Conservation (phyloP, 768 basidiomycete genomes). For the Lactifluus pinguis region DNA sequence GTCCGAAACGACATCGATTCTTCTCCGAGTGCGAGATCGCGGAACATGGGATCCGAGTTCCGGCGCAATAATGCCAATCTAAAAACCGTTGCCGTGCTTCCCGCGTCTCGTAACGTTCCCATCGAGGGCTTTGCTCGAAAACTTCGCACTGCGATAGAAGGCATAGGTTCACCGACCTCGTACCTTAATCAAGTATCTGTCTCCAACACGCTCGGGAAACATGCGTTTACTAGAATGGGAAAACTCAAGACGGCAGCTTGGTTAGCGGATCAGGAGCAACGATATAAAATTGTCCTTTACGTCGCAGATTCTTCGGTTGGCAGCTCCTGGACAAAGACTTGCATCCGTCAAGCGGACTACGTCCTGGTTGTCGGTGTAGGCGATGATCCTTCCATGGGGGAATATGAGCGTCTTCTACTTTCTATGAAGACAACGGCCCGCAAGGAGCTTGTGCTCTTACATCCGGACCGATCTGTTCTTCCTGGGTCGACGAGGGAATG, state of each 20-base stretch:
- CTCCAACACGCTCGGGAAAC: slow-evolving; percentile 83
- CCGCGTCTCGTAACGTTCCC: slow-evolving; percentile 79
- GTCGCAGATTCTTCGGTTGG: slow-evolving; percentile 93
- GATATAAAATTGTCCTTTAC: slow-evolving; percentile 88
- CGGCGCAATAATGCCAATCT: slow-evolving; percentile 78
- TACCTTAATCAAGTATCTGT: slow-evolving; percentile 93
- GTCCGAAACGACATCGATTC: slow-evolving; percentile 77
- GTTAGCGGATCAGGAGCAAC: slow-evolving; percentile 93
- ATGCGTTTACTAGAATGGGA: slow-evolving; percentile 94
- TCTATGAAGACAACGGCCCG: slow-evolving; percentile 98
- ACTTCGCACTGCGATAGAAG: slow-evolving; percentile 79
- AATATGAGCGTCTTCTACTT: slow-evolving; percentile 87
- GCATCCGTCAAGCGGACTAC: slow-evolving; percentile 94
- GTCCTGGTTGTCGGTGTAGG: slow-evolving; percentile 93
- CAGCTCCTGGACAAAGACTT: slow-evolving; percentile 97
- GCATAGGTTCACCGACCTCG: slow-evolving; percentile 87
- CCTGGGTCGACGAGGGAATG: slow-evolving; percentile 93
- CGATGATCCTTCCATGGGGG: slow-evolving; percentile 83
- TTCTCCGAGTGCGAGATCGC: slow-evolving; percentile 41
- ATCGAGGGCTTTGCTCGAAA: slow-evolving; percentile 85
- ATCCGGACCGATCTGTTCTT: slow-evolving; percentile 80
- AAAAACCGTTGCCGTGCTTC: slow-evolving; percentile 90
- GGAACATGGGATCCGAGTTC: slow-evolving; percentile 47
- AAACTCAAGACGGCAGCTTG: slow-evolving; percentile 92
- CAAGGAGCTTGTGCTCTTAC: slow-evolving; percentile 90